Base-by-base conservation (phyloP, 169 alveolate species). In the Cystoisospora suis region DNA sequence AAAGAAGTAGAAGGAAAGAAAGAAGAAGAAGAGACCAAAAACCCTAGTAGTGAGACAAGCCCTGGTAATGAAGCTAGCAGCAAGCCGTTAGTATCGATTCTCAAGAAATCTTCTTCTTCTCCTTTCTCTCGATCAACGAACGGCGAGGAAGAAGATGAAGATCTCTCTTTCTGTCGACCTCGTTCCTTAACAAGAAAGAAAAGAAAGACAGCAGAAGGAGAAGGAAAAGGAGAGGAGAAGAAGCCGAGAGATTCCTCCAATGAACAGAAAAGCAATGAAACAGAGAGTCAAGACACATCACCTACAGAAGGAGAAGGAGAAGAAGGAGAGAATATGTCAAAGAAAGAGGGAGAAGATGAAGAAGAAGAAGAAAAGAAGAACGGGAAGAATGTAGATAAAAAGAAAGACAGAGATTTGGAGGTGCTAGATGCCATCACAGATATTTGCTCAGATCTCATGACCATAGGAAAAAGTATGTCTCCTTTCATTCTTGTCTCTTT, bases 361-460 rank as follows among this genome's bases (percentile, higher is more conserved):
- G 83, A 36, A 38, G 56, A 32, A 72, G 83, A 0, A 17, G 45
- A 72, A 38, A 61, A 65, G 77, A 65, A 2, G 42, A 15, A 44
- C 38, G n/a, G 38, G 15, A 1, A n/a, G 77, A 65, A 65, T 4
- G 3, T n/a, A 72, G 83, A 53, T 5, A 34, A 20, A 9, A 72
- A 40, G 83, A 9, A 34, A 3, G 58, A 9, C 2, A 53, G 20
- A 29, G 83, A 72, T 40, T 29, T 72, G 83, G 58, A 38, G 34
- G 58, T 72, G 38, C 42, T 72, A 46, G 32, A 72, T 56, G 47
- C 83, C 53, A 72, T 72, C 83, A 72, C 83, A 3, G 83, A 72
- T 56, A n/a, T 72, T 17, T 72, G 83, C 53, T 34, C 83, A 3
- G 6, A 2, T n/a, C 53, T 72, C 36, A 72, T 72, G 83, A 38